These are phyloP conservation scores for Silene vulgaris DNA, from an alignment of 179 eudicot genomes.

Conservation along the genomic window DNA sequence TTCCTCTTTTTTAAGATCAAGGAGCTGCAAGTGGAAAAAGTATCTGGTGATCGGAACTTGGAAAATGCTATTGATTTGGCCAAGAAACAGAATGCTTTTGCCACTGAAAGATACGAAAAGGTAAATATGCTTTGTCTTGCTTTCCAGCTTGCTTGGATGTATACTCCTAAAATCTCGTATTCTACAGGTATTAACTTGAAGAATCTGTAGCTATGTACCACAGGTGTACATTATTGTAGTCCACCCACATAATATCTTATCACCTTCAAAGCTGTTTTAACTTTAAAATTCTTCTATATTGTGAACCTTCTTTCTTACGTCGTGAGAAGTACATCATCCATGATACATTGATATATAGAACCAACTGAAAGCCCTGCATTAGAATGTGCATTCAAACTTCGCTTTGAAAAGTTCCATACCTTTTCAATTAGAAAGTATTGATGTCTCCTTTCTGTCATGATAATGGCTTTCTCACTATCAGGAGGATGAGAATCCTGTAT, in stretches of 20 bases:
- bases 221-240: not conserved
- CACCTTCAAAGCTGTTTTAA: slow-evolving; percentile 5
- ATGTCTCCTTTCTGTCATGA: not conserved
- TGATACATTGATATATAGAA: not conserved
- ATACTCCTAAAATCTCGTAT: slow-evolving; percentile 4
- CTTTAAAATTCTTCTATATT: not conserved
- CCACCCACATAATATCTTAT: not conserved
- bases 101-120: slow-evolving; percentile 30
- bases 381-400: not conserved
- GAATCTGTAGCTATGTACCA: not conserved
- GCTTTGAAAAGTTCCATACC: not conserved
- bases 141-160: not conserved
- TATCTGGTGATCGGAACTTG: slow-evolving; percentile 23
- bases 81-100: slow-evolving; percentile 21
- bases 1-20: slow-evolving; percentile 20
- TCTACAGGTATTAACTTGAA: not conserved
- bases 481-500: not conserved
- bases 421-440: not conserved
- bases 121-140: slow-evolving; percentile 15
- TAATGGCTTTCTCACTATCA: not conserved
- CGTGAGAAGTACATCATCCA: not conserved
- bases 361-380: not conserved
- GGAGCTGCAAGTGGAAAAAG: slow-evolving; percentile 27
- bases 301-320: slow-evolving; percentile 9
- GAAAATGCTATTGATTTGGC: slow-evolving; percentile 24